phyloP scores from a whole-genome alignment of 2,329 filamentous ascomycete species.

The Exophiala sp. region DNA sequence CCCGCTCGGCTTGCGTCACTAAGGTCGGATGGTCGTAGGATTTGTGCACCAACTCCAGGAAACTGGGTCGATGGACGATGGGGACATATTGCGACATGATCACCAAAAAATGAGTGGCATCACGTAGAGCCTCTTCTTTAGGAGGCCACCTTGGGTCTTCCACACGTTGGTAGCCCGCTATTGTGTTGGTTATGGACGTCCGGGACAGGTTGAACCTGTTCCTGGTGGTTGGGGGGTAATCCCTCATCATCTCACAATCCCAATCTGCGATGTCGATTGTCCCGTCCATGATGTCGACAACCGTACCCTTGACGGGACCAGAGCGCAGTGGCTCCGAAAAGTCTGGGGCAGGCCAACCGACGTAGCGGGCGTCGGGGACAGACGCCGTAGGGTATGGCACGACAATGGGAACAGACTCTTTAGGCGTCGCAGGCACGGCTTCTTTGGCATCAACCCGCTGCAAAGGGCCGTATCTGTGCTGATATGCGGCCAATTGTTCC shows the following conservation, averaged over 20 bases:
- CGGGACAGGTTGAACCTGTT: conserved; percentile 66
- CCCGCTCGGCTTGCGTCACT: conserved; percentile 58
- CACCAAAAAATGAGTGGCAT: conserved; percentile 69
- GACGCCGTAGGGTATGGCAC: not conserved
- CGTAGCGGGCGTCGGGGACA: conserved; percentile 22
- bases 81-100: conserved; percentile 67
- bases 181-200: conserved; percentile 61
- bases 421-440: conserved; percentile 6
- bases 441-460: conserved; percentile 6
- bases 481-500: conserved; percentile 60
- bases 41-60: conserved; percentile 62
- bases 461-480: conserved; percentile 46
- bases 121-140: conserved; percentile 59
- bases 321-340: conserved; percentile 13
- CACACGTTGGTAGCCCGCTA: conserved; percentile 53
- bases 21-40: conserved; percentile 64
- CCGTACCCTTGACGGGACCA: conserved; percentile 58
- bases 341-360: conserved; percentile 26
- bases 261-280: conserved; percentile 67
- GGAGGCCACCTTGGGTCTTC: conserved; percentile 56
- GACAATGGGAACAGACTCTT: not conserved
- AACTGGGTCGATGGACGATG: conserved; percentile 68
- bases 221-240: conserved; percentile 38
- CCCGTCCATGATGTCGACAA: conserved; percentile 70
- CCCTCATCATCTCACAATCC: conserved; percentile 54